Percentiles rank a stretch among this genome's conserved stretches.
Conservation (phyloP, 257 asterid genomes). For the Knoxia roxburghii region DNA sequence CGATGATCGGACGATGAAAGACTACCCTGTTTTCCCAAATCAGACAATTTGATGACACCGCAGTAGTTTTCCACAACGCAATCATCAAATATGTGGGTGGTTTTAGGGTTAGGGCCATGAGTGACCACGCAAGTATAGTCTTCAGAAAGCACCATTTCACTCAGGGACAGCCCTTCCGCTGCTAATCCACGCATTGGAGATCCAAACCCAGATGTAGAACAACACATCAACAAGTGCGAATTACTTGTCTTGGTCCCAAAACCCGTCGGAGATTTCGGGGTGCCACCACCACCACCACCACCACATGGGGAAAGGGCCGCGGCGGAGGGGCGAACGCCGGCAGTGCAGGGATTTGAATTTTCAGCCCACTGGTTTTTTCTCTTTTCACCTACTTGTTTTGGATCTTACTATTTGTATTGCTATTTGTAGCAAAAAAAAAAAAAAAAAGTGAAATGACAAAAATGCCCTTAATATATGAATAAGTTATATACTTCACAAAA, state of each 20-base stretch:
- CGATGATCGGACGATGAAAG: constrained; percentile 10
- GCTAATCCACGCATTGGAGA: constrained; percentile 12
- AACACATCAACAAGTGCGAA: constrained; percentile 24
- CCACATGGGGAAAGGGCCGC: constrained; percentile 26
- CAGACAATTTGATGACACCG: constrained; percentile 21
- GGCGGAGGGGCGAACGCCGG: constrained; percentile 11
- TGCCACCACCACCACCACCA: too few relatives aligned
- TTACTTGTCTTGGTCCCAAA: constrained; percentile 78
- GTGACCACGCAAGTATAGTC: constrained; percentile 88
- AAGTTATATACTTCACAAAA: too few relatives aligned
- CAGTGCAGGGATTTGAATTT: constrained; percentile 54
- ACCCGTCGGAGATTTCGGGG: constrained; percentile 74
- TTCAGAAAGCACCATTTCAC: constrained; percentile 92
- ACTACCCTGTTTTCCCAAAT: constrained; percentile 19
- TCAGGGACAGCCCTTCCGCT: constrained; percentile 55
- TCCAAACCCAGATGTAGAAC: constrained; percentile 25
- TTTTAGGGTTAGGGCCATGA: constrained; percentile 85
- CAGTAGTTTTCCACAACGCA: constrained; percentile 61
- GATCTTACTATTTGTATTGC: too few relatives aligned
- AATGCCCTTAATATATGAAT: too few relatives aligned
- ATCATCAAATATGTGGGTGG: constrained; percentile 72
- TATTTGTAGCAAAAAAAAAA: too few relatives aligned
- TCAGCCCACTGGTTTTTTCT: too few relatives aligned
- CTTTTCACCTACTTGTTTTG: too few relatives aligned
- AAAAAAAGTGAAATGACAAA: too few relatives aligned